A percentile compares a stretch with the other conserved stretches of the same genome.
Evolutionary conservation across 2,329 filamentous ascomycete species (phyloP).

Genomic region (Colletotrichum aenigma): DNA sequence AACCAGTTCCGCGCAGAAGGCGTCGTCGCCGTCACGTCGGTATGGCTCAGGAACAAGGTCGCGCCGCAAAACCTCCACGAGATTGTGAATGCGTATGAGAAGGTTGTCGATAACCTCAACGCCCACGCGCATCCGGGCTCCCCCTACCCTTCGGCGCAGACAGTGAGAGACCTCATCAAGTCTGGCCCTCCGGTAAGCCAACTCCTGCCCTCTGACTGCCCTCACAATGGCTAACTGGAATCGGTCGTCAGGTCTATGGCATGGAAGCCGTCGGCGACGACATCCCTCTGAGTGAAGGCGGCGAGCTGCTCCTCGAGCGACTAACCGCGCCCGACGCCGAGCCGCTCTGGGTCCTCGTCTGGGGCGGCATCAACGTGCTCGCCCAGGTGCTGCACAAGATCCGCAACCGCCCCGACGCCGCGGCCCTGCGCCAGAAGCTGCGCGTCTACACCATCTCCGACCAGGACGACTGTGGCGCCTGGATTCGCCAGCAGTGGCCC

Average conservation of each 20-base stretch:
- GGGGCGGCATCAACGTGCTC: slow-evolving; percentile 58
- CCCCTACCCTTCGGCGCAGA: slow-evolving; percentile 42
- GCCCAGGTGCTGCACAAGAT: slow-evolving; percentile 51
- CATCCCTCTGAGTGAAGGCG: slow-evolving; percentile 39
- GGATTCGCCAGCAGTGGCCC: slow-evolving; percentile 59
- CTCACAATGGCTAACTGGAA: background rate
- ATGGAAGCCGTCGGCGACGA: slow-evolving; percentile 34
- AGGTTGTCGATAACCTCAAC: slow-evolving; percentile 51
- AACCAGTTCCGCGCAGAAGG: slow-evolving; percentile 52
- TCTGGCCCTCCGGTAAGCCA: slow-evolving; percentile 36
- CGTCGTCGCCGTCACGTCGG: slow-evolving; percentile 49
- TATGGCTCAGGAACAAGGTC: slow-evolving; percentile 45
- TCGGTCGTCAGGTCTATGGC: slow-evolving; percentile 31
- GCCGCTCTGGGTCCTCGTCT: slow-evolving; percentile 56
- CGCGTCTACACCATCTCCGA: slow-evolving; percentile 63
- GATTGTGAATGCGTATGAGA: slow-evolving; percentile 47
- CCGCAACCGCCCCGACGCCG: slow-evolving; percentile 32
- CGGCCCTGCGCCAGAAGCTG: slow-evolving; percentile 42
- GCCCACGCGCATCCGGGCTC: slow-evolving; percentile 47
- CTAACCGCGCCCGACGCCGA: slow-evolving; percentile 30
- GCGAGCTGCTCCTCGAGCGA: slow-evolving; percentile 42
- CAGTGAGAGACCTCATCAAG: slow-evolving; percentile 37
- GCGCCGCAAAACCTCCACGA: slow-evolving; percentile 46
- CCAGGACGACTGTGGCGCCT: slow-evolving; percentile 61
- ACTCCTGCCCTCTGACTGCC: background rate